Conservation (phyloP, 768 basidiomycete genomes). For the Cubamyces lactineus region DNA sequence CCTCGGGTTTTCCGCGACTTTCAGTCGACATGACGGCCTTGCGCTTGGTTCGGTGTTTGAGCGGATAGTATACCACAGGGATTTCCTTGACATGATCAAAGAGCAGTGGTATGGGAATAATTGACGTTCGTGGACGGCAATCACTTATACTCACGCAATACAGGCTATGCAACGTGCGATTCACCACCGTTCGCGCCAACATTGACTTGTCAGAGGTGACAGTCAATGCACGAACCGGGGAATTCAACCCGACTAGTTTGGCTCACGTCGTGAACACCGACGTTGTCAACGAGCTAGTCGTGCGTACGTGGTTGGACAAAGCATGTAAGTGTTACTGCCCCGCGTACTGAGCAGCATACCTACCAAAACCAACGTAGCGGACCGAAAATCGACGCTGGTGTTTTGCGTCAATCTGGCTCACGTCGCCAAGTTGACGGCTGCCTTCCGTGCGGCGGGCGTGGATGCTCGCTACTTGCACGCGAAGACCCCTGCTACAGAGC, state of each 20-base stretch:
- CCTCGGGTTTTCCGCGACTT: conserved; percentile 94
- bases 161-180: conserved; percentile 85
- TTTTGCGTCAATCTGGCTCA: conserved; percentile 89
- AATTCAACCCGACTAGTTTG: conserved; percentile 80
- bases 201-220: conserved; percentile 71
- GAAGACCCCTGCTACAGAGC: conserved; percentile 63
- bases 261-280: conserved; percentile 82
- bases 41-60: conserved; percentile 90
- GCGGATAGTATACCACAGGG: conserved; percentile 88
- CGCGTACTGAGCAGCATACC: neutral
- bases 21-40: conserved; percentile 88
- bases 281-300: conserved; percentile 75
- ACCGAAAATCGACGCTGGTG: conserved; percentile 86
- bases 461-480: conserved; percentile 85
- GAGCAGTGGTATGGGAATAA: conserved; percentile 70
- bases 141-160: neutral
- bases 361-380: conserved; percentile 37
- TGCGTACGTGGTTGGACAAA: conserved; percentile 84
- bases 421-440: conserved; percentile 69
- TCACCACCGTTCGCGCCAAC: conserved; percentile 79
- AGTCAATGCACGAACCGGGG: conserved; percentile 69
- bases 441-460: conserved; percentile 74
- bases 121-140: neutral
- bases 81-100: conserved; percentile 90
- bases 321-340: conserved; percentile 55